A percentile compares a stretch with the other conserved stretches of the same genome.
Conservation (phyloP, 139 green algal genomes). For the Asterochloris sp. region DNA sequence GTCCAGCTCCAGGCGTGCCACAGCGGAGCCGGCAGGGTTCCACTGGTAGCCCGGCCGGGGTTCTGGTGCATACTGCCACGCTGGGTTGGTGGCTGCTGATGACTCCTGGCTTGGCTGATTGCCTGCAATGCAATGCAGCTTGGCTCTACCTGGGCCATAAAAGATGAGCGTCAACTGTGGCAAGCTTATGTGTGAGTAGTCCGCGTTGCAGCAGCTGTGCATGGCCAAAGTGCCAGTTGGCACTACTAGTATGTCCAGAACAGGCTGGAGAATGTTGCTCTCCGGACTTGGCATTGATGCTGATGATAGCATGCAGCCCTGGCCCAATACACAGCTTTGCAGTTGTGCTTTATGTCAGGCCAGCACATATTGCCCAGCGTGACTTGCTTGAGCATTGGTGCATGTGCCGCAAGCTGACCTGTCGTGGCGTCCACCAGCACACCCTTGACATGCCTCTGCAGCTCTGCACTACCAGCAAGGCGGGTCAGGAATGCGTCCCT, state of each 20-base stretch:
- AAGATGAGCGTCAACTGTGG: background rate
- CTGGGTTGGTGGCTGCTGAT: conserved; percentile 22
- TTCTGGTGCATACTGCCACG: conserved; percentile 35
- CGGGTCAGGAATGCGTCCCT: too few relatives aligned
- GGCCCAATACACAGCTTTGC: background rate
- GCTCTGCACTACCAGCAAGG: too few relatives aligned
- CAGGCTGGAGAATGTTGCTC: background rate
- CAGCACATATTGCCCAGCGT: background rate
- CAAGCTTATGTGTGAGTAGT: background rate
- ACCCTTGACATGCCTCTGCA: conserved; percentile 7
- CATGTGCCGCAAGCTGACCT: background rate
- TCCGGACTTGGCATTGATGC: background rate
- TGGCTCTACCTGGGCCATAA: background rate
- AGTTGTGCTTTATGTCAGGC: background rate
- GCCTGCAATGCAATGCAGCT: conserved; percentile 1
- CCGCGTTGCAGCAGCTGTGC: background rate
- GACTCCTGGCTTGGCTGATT: background rate
- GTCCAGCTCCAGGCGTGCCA: background rate
- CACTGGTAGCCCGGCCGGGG: conserved; percentile 21
- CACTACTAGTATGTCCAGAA: background rate
- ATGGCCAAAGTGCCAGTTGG: background rate
- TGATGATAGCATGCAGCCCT: background rate
- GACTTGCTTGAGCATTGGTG: too few relatives aligned
- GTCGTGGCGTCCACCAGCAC: background rate
- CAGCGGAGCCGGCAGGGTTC: conserved; percentile 36